Percentiles rank a stretch among this genome's conserved stretches.
phyloP scores from a whole-genome alignment of 2,329 filamentous ascomycete genomes.

The Salinomyces thailandicus region DNA sequence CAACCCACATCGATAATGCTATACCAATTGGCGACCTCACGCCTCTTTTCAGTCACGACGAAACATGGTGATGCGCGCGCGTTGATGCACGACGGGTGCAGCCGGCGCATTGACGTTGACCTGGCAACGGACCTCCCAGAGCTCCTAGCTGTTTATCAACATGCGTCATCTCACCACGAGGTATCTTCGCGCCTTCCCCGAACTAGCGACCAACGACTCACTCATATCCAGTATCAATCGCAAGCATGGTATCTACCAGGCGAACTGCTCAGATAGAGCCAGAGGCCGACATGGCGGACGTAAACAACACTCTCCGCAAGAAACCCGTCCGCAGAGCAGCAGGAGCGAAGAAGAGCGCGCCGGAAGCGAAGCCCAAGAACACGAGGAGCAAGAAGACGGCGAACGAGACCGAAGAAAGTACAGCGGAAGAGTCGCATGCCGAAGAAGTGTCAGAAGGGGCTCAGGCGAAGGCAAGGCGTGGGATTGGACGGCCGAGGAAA shows the following conservation, averaged over 20 bases:
- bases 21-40: too few species aligned
- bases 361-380: conserved; percentile 7
- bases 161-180: background rate
- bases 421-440: background rate
- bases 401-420: conserved; percentile 1
- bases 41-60: too few species aligned
- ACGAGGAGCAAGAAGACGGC: conserved; percentile 5
- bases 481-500: conserved; percentile 6
- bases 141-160: background rate
- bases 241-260: conserved; percentile 27
- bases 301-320: conserved; percentile 18
- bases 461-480: conserved; percentile 4
- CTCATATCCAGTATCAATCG: background rate
- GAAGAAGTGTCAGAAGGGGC: conserved; percentile 1
- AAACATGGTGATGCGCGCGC: too few species aligned
- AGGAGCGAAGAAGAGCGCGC: conserved; percentile 14
- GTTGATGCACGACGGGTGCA: too few species aligned
- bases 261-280: conserved; percentile 18
- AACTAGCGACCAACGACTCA: background rate
- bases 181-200: background rate
- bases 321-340: conserved; percentile 26
- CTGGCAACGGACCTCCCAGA: background rate
- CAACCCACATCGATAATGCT: too few species aligned
- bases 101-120: background rate
- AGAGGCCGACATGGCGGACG: conserved; percentile 9